Evolutionary conservation across 176 grass and related monocot genomes (phyloP).

Genomic region (Triticum turgidum): DNA sequence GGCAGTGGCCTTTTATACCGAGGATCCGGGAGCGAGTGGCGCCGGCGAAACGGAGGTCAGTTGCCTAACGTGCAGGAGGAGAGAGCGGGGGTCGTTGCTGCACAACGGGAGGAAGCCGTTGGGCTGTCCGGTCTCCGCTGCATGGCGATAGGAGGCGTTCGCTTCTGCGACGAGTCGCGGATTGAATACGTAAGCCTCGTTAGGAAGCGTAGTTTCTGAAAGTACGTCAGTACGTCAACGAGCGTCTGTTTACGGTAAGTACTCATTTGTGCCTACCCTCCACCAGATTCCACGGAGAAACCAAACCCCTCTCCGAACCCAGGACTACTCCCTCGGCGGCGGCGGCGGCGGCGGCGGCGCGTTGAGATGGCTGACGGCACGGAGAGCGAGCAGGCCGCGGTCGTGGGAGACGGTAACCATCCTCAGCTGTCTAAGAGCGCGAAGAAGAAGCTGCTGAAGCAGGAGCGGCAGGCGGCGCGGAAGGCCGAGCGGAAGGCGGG

Average conservation of each 20-base stretch:
- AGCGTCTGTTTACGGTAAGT: not conserved
- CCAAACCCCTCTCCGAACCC: slow-evolving; percentile 32
- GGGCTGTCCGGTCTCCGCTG: not conserved
- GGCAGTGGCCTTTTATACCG: slow-evolving; percentile 39
- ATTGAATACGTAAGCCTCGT: not conserved
- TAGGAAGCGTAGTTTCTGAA: accelerated
- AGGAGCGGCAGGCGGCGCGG: slow-evolving; percentile 53
- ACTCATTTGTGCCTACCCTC: not conserved
- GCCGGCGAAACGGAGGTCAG: not conserved
- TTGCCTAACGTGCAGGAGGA: not conserved
- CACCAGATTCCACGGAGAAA: not conserved
- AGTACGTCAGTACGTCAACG: not conserved
- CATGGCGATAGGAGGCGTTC: slow-evolving; percentile 17
- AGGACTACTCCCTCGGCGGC: not conserved
- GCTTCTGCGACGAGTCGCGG: not conserved
- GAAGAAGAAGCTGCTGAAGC: slow-evolving; percentile 64
- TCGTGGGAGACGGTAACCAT: not conserved
- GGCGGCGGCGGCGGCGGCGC: slow-evolving; percentile 13
- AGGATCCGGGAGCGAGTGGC: not conserved
- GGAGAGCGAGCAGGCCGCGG: not conserved
- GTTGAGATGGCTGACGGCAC: slow-evolving; percentile 42
- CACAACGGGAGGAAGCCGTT: slow-evolving; percentile 23
- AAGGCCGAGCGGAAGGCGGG: slow-evolving; percentile 65
- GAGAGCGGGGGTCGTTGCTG: not conserved
- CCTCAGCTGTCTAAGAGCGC: slow-evolving; percentile 56